Conservation (phyloP, 1,139 yeast species). For the Kodamaea anthophila region DNA sequence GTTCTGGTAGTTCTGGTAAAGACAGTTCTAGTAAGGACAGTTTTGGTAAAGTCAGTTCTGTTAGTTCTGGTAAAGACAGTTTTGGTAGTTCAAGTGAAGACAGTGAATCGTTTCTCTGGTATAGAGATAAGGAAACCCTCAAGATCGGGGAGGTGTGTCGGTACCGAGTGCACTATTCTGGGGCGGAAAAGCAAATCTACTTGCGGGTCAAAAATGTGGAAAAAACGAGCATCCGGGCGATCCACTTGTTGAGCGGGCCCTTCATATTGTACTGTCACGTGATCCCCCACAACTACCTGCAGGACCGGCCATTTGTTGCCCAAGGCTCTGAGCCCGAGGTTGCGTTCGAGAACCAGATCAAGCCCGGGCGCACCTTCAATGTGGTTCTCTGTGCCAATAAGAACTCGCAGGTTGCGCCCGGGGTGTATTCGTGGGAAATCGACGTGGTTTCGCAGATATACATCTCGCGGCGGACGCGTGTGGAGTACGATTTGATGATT, state of each 20-base stretch:
- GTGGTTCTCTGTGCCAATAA: slow-evolving; percentile 42
- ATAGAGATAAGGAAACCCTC: slow-evolving; percentile 31
- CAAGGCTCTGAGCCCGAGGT: slow-evolving; percentile 27
- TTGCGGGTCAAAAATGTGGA: slow-evolving; percentile 49
- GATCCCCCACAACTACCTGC: slow-evolving; percentile 45
- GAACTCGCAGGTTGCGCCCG: slow-evolving; percentile 25
- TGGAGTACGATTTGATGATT: slow-evolving; percentile 16
- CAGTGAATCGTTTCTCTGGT: slow-evolving; percentile 23
- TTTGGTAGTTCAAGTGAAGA: slow-evolving; percentile 1
- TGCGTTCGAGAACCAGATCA: slow-evolving; percentile 38
- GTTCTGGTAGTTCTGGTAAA: background rate
- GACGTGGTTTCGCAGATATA: slow-evolving; percentile 20
- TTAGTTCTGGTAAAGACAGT: background rate
- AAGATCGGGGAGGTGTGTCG: slow-evolving; percentile 37
- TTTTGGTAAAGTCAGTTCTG: background rate
- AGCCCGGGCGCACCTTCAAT: slow-evolving; percentile 59
- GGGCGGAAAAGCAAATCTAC: slow-evolving; percentile 15
- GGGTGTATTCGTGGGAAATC: slow-evolving; percentile 16
- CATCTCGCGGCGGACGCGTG: slow-evolving; percentile 14
- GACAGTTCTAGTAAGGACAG: background rate
- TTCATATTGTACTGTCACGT: slow-evolving; percentile 55
- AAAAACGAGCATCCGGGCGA: slow-evolving; percentile 43
- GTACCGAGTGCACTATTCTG: slow-evolving; percentile 25
- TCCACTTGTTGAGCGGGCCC: slow-evolving; percentile 54
- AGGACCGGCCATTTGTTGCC: slow-evolving; percentile 24